Conservation (phyloP, 371 early-diverging fungal species). For the Mortierella sp. region DNA sequence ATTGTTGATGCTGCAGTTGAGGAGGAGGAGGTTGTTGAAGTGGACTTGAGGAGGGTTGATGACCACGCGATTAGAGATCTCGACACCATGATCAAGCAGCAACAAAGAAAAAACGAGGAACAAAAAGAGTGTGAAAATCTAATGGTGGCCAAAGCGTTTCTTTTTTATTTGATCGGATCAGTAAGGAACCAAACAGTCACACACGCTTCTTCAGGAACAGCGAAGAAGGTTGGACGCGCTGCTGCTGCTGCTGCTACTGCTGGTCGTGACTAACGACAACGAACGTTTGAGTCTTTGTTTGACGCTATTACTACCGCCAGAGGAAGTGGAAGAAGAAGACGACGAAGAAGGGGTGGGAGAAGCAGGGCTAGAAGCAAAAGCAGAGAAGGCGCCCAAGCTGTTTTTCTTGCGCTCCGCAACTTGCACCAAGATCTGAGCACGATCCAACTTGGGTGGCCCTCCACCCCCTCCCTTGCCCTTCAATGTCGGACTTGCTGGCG, state of each 20-base stretch:
- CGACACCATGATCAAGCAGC: constrained; percentile 9
- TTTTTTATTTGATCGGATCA: not conserved
- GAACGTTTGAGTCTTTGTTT: not conserved
- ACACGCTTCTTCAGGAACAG: not conserved
- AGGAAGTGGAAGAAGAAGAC: not conserved
- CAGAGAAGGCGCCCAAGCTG: not conserved
- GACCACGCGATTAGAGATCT: not conserved
- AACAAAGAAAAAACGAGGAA: not conserved
- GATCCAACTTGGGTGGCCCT: constrained; percentile 12
- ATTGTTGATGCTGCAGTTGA: not conserved
- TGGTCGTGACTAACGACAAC: not conserved
- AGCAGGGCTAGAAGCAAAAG: not conserved
- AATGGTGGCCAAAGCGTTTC: constrained; percentile 13
- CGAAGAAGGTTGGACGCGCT: not conserved
- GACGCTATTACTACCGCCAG: not conserved
- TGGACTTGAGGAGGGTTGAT: not conserved
- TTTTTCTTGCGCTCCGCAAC: constrained; percentile 25
- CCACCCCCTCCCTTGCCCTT: not conserved
- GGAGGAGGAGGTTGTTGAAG: not conserved
- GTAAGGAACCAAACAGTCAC: not conserved
- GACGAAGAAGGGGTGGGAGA: not conserved
- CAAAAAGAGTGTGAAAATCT: too few relatives aligned
- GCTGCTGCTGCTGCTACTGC: too few relatives aligned
- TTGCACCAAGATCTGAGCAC: constrained; percentile 14
- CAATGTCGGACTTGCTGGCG: not conserved